Percentiles rank a stretch among this genome's conserved stretches.
Conservation (phyloP, 75 land plant genomes). For the Gnetum montanum region DNA sequence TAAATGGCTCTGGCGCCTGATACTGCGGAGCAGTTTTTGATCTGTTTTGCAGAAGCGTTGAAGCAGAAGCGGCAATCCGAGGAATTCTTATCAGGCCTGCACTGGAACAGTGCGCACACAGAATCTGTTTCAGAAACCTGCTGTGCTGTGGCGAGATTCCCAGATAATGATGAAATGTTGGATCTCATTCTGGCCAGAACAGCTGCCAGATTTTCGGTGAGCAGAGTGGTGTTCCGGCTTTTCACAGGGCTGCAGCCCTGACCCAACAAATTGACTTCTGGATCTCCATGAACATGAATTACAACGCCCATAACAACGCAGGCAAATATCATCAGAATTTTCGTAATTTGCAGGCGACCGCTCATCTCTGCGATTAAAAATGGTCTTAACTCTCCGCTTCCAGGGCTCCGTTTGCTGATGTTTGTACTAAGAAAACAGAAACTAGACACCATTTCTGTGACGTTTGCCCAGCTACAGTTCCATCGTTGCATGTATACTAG, state of each 20-base stretch:
- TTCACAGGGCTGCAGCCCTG: slow-evolving; percentile 28
- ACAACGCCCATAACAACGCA: no score
- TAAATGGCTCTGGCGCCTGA: slow-evolving; percentile 29
- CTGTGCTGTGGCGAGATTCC: slow-evolving; percentile 16
- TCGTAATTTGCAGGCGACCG: no score
- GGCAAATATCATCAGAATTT: no score
- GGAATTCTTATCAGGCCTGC: slow-evolving; percentile 20
- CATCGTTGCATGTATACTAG: no score
- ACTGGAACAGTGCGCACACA: slow-evolving; percentile 24
- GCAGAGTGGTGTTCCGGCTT: slow-evolving; percentile 9
- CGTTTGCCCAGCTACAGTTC: no score
- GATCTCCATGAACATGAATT: no score
- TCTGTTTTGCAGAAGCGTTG: slow-evolving; percentile 2
- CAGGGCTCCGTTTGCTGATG: no score
- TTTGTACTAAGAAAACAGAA: no score
- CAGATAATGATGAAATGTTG: background rate
- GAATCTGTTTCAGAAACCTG: slow-evolving; percentile 10
- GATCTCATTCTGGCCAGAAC: slow-evolving; percentile 9
- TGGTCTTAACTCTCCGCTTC: no score
- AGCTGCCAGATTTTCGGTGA: slow-evolving; percentile 20
- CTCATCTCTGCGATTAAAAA: no score
- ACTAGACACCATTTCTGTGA: no score
- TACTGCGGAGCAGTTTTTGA: slow-evolving; percentile 18
- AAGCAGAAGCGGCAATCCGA: slow-evolving; percentile 29
- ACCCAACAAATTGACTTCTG: slow-evolving; percentile 18